These are phyloP conservation scores for Suillus alpinus DNA, from an alignment of 768 basidiomycete genomes.

Conservation along the genomic window DNA sequence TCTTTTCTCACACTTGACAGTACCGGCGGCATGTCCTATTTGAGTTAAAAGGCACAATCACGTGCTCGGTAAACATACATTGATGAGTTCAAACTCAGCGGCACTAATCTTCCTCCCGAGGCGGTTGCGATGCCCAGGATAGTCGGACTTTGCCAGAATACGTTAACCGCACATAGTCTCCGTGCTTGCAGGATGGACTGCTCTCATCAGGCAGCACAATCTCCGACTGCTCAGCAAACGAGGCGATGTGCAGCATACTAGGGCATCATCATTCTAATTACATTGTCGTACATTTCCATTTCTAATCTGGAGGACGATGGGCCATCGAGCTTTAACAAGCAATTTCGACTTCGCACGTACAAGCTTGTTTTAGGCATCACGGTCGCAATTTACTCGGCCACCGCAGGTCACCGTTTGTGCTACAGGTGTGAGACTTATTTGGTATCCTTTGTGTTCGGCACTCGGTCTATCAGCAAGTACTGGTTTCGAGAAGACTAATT, in stretches of 20 bases:
- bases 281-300: neutral
- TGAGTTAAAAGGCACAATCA: conserved; percentile 26
- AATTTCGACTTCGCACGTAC: conserved; percentile 8
- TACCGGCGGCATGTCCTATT: conserved; percentile 34
- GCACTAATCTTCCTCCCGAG: conserved; percentile 2
- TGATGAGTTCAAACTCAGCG: conserved; percentile 23
- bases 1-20: conserved; percentile 34
- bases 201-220: neutral
- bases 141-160: neutral
- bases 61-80: conserved; percentile 20
- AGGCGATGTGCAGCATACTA: neutral
- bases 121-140: neutral
- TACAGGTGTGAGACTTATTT: conserved; percentile 6
- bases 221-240: neutral
- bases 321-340: neutral
- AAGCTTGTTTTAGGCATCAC: conserved; percentile 2
- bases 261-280: neutral
- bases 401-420: conserved; percentile 1
- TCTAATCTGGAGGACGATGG: neutral
- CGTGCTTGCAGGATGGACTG: neutral
- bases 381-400: conserved; percentile 12
- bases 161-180: neutral
- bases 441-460: neutral
- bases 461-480: conserved; percentile 1
- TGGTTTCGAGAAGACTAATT: conserved; percentile 1